Base-by-base conservation (phyloP, 805 yeast genomes). In the Tetrapisispora fleetii region DNA sequence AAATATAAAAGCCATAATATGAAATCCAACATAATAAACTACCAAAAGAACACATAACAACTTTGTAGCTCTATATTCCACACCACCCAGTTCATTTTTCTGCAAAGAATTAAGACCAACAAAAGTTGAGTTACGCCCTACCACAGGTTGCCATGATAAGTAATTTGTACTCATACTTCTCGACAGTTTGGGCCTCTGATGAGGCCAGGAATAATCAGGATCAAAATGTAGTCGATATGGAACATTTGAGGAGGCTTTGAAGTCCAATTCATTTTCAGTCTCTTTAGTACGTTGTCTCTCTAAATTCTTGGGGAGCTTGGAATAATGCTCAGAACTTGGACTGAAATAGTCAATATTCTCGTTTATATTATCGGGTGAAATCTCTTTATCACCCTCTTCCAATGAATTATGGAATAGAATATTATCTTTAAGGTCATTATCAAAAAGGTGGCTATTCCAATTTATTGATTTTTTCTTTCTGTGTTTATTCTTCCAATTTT, bases 11-110 rank as follows among this genome's bases (percentile, higher is more conserved):
- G 77, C 78, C 22, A 81, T 35, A 4, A 85, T 51, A 58, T 85
- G 88, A 59, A 87, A 80, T 0, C 96, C 95, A 48, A 89, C 53
- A 58, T 86, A 89, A 60, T 86, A 93, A 6, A 64, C 50, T 0
- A 79, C 61, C 14, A 91, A 66, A 41, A 91, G 76, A 53, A 77
- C 76, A 50, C 84, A 79, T 49, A 93, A 68, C 10, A 89, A 68
- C 59, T 88, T 88, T 50, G 86, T 75, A 0, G 99, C 88, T 40
- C 97, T 76, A 63, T 93, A 93, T 61, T 93, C 99, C 16, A 93
- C 96, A 45, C 99, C 99, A 37, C 99, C 99, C 37, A 93, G 69
- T 63, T 93, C 99, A 50, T 85, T 95, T 58, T 87, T 89, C 64
- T 93, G 98, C 22, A 76, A 81, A 36, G 81, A 86, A 2, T 87